Evolutionary conservation across 2,329 filamentous ascomycete species (phyloP), one percentile per base, ranked within the genome.

Genomic region (Dryadomyces quercivorus): DNA sequence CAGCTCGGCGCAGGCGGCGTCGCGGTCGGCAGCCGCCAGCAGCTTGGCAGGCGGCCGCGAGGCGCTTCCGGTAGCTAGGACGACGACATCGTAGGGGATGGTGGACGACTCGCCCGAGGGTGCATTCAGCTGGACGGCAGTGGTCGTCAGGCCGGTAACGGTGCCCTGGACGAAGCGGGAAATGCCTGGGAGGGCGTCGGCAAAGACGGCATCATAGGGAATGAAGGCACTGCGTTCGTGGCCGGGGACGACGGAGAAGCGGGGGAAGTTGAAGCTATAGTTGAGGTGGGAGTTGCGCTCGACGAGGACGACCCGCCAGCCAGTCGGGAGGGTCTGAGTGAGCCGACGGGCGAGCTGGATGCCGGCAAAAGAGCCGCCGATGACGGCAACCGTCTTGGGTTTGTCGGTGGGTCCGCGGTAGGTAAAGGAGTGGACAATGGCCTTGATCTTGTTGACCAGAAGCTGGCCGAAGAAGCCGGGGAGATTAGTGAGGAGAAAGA

Each of bases 201-300:
- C 63, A 2, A 77, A 59, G 44, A 72, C 68, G 4, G 66, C 66
- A 0, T 70, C 71, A 56, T 82, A 84, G 0, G 81, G 80, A 46
- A 84, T 77, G 57, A 84, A 83, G 0, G 77, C 78, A 60, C 77
- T 77, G 55, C 77, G 64, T 57, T 82, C 80, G 49, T 81, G 75
- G 20, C 72, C 74, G n/a, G 69, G 64, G 5, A 78, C 67, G 15
- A 83, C 79, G 44, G 72, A 76, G 62, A 77, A 81, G 4, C 81
- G 72, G 0, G 81, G 81, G 42, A 84, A 72, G 13, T 75, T 72
- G 72, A 78, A 84, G 0, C 77, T 76, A 60, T 78, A 81, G 58
- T 83, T 75, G 63, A 83, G 80, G 63, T 83, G 80, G 3, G 72
- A 74, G 61, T 80, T 79, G 48, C 75, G 76, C 63, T 85, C 81